phyloP scores from a whole-genome alignment of 192 early-diverging fungal genomes.

The Mortierella claussenii region DNA sequence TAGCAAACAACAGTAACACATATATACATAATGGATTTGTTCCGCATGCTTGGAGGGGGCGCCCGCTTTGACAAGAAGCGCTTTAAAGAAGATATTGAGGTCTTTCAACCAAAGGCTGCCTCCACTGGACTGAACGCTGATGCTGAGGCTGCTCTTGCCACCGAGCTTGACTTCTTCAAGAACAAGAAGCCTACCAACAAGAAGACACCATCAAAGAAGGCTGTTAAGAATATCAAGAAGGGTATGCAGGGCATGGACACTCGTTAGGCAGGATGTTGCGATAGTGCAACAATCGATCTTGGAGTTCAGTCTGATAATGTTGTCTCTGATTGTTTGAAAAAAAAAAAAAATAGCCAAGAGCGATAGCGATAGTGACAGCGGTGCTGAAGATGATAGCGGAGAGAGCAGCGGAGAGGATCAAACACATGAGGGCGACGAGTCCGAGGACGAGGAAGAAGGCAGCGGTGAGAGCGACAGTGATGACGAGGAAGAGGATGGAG shows the following conservation, averaged over 20 bases:
- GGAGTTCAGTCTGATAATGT: too few species aligned
- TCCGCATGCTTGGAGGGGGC: conserved; percentile 87
- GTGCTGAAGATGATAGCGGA: conserved; percentile 33
- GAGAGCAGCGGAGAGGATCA: conserved; percentile 37
- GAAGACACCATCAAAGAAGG: conserved; percentile 23
- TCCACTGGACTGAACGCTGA: conserved; percentile 37
- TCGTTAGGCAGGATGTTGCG: too few species aligned
- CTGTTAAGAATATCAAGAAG: conserved; percentile 22
- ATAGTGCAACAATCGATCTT: too few species aligned
- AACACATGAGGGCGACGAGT: conserved; percentile 42
- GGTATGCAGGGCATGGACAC: background rate
- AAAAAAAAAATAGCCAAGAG: conserved; percentile 15
- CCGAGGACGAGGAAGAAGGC: conserved; percentile 22
- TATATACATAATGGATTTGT: conserved; percentile 74
- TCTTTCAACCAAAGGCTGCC: conserved; percentile 71
- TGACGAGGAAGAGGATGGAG: conserved; percentile 25
- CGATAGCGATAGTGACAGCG: conserved; percentile 16
- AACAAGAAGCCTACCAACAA: conserved; percentile 33
- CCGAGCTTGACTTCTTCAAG: conserved; percentile 50
- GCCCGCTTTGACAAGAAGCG: conserved; percentile 89
- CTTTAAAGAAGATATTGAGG: conserved; percentile 81
- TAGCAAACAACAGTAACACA: too few species aligned
- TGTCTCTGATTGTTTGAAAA: too few species aligned
- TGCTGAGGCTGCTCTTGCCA: conserved; percentile 27
- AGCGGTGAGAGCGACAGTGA: conserved; percentile 29